Evolutionary conservation across 352 stramenopile species (phyloP), one percentile per base, ranked within the genome.

Genomic region (Phytophthora pinifolia): DNA sequence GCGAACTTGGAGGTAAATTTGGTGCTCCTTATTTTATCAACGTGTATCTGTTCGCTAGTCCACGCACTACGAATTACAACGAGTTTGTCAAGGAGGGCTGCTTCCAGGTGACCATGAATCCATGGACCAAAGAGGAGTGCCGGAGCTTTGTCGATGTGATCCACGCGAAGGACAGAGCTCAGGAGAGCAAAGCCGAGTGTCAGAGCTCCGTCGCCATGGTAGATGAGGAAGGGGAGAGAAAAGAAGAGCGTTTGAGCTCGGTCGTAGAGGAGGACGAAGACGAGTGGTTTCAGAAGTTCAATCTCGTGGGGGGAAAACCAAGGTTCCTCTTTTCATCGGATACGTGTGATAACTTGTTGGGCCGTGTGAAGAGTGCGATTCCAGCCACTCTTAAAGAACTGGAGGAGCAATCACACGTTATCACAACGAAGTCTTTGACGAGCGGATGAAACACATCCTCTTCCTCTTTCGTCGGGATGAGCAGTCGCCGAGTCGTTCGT

Each of bases 81-180:
- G 6, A 61, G 0, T 68, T 72, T 51, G 47, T 48, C 17, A 72
- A 72, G 29, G 47, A 57, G 14, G 7, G 3, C 0, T 72, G 58
- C 39, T 59, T 62, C 29, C 54, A 50, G 22, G 47, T 71, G 34
- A 64, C 49, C 38, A 65, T 72, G 63, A 61, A 68, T 65, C 57
- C 58, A 55, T 68, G 63, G 63, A 65, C 41, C 14, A 68, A 39
- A 57, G 25, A 0, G 9, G 63, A 72, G 52, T 65, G 63, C 17
- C 22, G 6, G 22, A 27, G 22, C 22, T 27, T 6, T 27, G 4
- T 27, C 22, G 22, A 27, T 27, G 22, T 6, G 22, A 6, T 27
- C 2, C 22, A 27, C 22, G 22, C 4, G 22, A 27, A 27, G 22
- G 22, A 0, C 22, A 27, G 3, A 27, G 22, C 4, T 6, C 22